phyloP scores from a whole-genome alignment of 139 green algal species.

The Micromonas pusilla region DNA sequence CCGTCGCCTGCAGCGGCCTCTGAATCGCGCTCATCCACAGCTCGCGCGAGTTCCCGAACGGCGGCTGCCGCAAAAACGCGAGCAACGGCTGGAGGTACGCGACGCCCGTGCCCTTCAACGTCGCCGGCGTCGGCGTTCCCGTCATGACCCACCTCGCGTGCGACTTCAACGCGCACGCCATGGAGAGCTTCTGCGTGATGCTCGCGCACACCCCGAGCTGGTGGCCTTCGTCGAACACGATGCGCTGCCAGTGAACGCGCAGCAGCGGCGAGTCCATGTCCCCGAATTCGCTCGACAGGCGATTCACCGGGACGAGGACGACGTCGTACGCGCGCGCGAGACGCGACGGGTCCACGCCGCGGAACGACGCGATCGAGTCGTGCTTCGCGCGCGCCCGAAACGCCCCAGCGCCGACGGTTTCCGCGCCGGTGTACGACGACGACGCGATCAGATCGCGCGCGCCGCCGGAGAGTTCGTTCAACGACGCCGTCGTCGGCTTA shows the following conservation, averaged over 20 bases:
- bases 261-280: constrained; percentile 28
- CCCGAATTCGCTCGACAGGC: constrained; percentile 4
- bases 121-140: constrained; percentile 65
- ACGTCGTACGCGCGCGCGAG: background rate
- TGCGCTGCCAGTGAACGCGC: constrained; percentile 81
- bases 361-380: background rate
- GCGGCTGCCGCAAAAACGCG: constrained; percentile 70
- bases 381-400: background rate
- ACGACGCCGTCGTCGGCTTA: background rate
- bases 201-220: constrained; percentile 56
- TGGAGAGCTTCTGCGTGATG: constrained; percentile 79
- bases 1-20: constrained; percentile 68
- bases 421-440: background rate
- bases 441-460: too few relatives aligned
- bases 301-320: constrained; percentile 3
- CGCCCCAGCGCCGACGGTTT: too few relatives aligned
- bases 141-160: constrained; percentile 87
- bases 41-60: constrained; percentile 46
- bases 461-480: too few relatives aligned
- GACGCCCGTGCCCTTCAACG: constrained; percentile 22
- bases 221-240: constrained; percentile 95
- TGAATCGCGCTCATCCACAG: constrained; percentile 57
- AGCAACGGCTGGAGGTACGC: constrained; percentile 80
- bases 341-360: background rate
- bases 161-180: constrained; percentile 61